Evolutionary conservation across 1,284 basidiomycete genomes (phyloP).

Genomic region (Sanghuangporus sanghuang): DNA sequence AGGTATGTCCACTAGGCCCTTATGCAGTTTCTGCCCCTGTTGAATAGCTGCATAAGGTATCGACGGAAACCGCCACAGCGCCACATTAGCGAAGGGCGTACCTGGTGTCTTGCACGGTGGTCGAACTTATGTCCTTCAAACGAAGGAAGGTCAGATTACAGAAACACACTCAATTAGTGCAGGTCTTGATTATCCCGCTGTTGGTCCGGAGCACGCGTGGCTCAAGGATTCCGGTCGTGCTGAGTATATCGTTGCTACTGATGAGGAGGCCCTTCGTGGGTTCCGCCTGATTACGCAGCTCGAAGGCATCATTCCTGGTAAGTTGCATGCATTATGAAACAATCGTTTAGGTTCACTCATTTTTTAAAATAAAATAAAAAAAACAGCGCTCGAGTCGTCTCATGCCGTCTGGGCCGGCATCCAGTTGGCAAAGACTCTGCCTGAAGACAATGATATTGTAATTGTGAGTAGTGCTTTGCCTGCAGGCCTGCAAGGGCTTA

Average conservation of each 20-base stretch:
- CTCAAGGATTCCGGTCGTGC: slow-evolving; percentile 92
- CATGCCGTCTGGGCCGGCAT: slow-evolving; percentile 95
- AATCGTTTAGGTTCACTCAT: background rate
- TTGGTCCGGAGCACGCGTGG: slow-evolving; percentile 97
- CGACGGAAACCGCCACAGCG: slow-evolving; percentile 84
- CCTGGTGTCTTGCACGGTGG: slow-evolving; percentile 97
- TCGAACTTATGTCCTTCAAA: slow-evolving; percentile 92
- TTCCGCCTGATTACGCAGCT: slow-evolving; percentile 89
- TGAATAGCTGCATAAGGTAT: slow-evolving; percentile 42
- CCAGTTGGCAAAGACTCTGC: slow-evolving; percentile 78
- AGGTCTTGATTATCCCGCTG: slow-evolving; percentile 88
- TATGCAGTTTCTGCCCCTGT: background rate
- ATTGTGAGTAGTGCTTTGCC: slow-evolving; percentile 54
- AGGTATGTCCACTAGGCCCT: slow-evolving; percentile 41
- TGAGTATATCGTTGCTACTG: slow-evolving; percentile 90
- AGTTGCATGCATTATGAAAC: slow-evolving; percentile 23
- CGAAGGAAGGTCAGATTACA: slow-evolving; percentile 84
- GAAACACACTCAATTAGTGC: slow-evolving; percentile 98
- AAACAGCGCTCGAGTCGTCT: slow-evolving; percentile 83
- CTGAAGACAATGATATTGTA: slow-evolving; percentile 84
- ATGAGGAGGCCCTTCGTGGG: slow-evolving; percentile 88
- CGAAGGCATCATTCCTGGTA: slow-evolving; percentile 97
- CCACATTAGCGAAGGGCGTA: slow-evolving; percentile 85
- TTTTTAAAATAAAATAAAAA: too few species aligned
- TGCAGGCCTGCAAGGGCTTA: background rate